phyloP scores from a whole-genome alignment of 352 stramenopile genomes.

The Thraustochytrium striatum region DNA sequence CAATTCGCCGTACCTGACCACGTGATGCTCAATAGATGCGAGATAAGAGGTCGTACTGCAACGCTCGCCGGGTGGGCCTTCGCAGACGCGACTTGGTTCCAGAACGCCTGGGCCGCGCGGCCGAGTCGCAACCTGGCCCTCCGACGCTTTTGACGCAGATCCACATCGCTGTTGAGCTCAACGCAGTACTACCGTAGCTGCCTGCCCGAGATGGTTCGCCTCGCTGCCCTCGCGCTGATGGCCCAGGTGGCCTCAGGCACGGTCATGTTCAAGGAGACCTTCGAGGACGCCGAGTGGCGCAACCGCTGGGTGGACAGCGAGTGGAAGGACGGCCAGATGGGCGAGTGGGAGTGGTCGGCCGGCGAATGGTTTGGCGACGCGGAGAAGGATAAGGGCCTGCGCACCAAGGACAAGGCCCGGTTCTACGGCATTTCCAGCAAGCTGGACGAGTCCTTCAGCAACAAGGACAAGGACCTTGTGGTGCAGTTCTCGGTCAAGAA shows the following conservation, averaged over 20 bases:
- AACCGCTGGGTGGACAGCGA: slow-evolving; percentile 77
- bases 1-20: no score
- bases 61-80: no score
- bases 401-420: slow-evolving; percentile 86
- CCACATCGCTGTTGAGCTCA: no score
- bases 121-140: no score
- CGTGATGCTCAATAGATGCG: no score
- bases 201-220: no score
- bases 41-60: no score
- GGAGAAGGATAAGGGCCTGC: slow-evolving; percentile 86
- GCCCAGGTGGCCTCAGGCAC: slow-evolving; percentile 58
- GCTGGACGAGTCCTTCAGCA: slow-evolving; percentile 76
- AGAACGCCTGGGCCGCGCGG: no score
- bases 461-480: slow-evolving; percentile 74
- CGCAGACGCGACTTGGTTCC: no score
- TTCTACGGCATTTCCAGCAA: slow-evolving; percentile 96
- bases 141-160: no score
- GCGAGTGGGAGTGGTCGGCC: slow-evolving; percentile 85
- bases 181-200: no score
- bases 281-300: slow-evolving; percentile 76
- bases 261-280: slow-evolving; percentile 88
- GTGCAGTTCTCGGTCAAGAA: slow-evolving; percentile 97
- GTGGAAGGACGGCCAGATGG: slow-evolving; percentile 88
- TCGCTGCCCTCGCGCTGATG: neutral
- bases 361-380: slow-evolving; percentile 81